Conservation (phyloP, 495 filamentous ascomycete genomes). For the Pseudevernia furfuracea region DNA sequence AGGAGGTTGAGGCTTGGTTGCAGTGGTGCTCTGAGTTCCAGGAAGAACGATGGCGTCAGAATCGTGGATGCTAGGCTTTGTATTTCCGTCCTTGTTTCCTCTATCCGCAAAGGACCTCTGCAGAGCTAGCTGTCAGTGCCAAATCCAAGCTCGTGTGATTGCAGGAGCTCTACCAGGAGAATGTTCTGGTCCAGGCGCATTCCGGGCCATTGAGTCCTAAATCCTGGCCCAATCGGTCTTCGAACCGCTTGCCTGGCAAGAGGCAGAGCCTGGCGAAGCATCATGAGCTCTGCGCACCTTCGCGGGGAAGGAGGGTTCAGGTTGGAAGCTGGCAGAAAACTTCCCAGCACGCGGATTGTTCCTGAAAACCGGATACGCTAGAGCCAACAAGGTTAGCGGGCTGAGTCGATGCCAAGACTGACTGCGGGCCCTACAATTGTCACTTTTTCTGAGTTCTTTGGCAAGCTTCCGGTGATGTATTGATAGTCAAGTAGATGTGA, state of each 20-base stretch:
- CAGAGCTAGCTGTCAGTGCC: conserved; percentile 10
- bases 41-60: conserved; percentile 49
- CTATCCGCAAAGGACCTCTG: conserved; percentile 45
- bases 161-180: conserved; percentile 11
- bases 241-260: conserved; percentile 47
- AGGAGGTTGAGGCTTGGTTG: conserved; percentile 40
- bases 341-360: not conserved
- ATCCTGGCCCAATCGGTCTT: conserved; percentile 41
- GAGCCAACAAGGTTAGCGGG: conserved; percentile 4
- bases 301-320: not conserved
- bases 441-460: too few relatives aligned
- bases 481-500: not conserved
- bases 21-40: conserved; percentile 47
- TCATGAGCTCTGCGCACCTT: conserved; percentile 40
- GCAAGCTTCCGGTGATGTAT: too few relatives aligned
- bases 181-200: conserved; percentile 26
- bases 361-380: not conserved
- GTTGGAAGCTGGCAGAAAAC: conserved; percentile 11
- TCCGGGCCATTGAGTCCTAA: conserved; percentile 50
- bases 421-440: not conserved
- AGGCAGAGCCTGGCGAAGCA: conserved; percentile 61
- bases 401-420: not conserved
- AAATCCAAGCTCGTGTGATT: conserved; percentile 4
- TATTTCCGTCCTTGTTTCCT: conserved; percentile 39
- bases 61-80: conserved; percentile 37